phyloP scores from a whole-genome alignment of 2,329 filamentous ascomycete species.

The Penicillium decumbens region DNA sequence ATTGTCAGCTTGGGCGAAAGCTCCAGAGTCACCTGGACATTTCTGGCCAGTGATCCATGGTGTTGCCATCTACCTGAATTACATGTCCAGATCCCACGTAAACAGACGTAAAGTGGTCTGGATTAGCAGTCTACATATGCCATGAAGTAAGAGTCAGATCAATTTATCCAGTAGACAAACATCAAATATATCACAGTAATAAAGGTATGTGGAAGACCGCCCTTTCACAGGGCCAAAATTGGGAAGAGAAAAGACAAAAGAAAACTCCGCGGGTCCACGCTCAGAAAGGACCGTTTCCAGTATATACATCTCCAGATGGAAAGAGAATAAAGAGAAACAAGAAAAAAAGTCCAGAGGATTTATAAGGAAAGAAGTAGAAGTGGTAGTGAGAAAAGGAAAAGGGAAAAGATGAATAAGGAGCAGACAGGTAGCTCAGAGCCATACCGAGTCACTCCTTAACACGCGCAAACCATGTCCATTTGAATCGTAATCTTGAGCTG shows the following conservation, averaged over 20 bases:
- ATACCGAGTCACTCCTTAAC: background rate
- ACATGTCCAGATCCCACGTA: too few relatives aligned
- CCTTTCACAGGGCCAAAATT: background rate
- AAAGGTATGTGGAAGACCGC: background rate
- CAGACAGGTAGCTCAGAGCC: background rate
- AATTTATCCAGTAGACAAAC: background rate
- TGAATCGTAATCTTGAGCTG: slow-evolving; percentile 7
- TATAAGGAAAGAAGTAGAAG: background rate
- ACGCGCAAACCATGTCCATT: slow-evolving; percentile 5
- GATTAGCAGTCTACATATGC: too few relatives aligned
- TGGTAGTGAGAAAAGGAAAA: background rate
- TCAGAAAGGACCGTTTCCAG: slow-evolving; percentile 3
- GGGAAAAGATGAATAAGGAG: background rate
- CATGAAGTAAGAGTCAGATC: background rate
- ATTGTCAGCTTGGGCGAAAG: too few relatives aligned
- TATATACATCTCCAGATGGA: slow-evolving; percentile 8
- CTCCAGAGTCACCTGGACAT: too few relatives aligned
- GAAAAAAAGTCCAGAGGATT: background rate
- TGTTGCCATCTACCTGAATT: too few relatives aligned
- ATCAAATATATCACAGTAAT: background rate
- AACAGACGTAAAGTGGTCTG: too few relatives aligned
- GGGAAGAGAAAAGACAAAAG: background rate
- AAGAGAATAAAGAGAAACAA: too few relatives aligned
- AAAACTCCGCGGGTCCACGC: slow-evolving; percentile 4
- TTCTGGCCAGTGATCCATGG: too few relatives aligned